phyloP scores from a whole-genome alignment of 2,329 filamentous ascomycete genomes.

The Colletotrichum tamarilloi region DNA sequence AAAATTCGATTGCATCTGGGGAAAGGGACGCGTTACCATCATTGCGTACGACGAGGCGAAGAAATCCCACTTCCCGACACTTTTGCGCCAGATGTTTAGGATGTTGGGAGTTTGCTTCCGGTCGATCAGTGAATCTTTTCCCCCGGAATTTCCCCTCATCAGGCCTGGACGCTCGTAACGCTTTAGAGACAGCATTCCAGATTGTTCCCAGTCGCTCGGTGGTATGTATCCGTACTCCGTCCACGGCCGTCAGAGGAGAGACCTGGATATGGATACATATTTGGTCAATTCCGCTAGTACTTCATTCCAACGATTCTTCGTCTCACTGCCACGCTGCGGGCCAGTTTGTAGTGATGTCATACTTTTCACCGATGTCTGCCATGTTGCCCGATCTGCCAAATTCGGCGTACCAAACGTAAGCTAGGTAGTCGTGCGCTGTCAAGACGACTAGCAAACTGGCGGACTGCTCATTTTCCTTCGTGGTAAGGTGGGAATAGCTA shows the following conservation, averaged over 20 bases:
- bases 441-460: neutral
- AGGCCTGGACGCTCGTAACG: neutral
- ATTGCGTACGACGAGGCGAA: neutral
- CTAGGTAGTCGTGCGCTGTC: neutral
- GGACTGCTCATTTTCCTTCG: neutral
- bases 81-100: neutral
- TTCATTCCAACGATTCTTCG: neutral
- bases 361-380: neutral
- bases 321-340: slow-evolving; percentile 5
- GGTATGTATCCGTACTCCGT: neutral
- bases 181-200: slow-evolving; percentile 9
- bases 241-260: neutral
- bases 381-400: neutral
- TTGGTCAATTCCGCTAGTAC: neutral
- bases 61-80: neutral
- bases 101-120: slow-evolving; percentile 2
- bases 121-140: neutral
- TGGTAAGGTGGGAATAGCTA: neutral
- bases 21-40: neutral
- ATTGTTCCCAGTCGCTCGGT: neutral
- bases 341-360: slow-evolving; percentile 24
- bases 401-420: neutral
- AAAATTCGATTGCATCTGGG: neutral
- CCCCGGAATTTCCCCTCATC: slow-evolving; percentile 3
- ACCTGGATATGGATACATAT: neutral